phyloP scores from a whole-genome alignment of 1,284 basidiomycete species.

The Moniliophthora roreri region DNA sequence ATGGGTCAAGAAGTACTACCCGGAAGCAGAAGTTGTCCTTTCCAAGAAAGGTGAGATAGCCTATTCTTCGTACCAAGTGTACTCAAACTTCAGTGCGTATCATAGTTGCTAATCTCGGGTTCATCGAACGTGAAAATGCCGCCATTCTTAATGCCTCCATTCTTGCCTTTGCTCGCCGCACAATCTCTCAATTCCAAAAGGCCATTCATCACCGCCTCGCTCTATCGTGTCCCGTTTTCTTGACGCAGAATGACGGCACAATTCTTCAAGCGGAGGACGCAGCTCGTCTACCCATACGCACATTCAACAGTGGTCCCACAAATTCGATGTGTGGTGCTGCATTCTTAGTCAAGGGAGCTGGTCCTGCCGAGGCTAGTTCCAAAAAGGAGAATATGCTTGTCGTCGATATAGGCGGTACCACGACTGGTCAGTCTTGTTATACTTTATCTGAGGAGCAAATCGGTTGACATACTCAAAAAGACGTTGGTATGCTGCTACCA shows the following conservation, averaged over 20 bases:
- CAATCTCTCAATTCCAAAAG: slow-evolving; percentile 49
- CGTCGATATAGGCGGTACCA: slow-evolving; percentile 53
- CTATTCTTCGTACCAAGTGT: not conserved
- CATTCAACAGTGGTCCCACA: slow-evolving; percentile 63
- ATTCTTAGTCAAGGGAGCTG: slow-evolving; percentile 39
- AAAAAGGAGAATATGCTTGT: slow-evolving; percentile 45
- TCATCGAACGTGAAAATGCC: slow-evolving; percentile 64
- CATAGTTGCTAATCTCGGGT: slow-evolving; percentile 50
- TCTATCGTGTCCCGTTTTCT: slow-evolving; percentile 55
- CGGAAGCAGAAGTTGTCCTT: slow-evolving; percentile 34
- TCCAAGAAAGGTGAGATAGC: slow-evolving; percentile 27
- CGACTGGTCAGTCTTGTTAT: not conserved
- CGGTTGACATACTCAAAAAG: slow-evolving; percentile 7
- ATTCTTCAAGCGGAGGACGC: slow-evolving; percentile 50
- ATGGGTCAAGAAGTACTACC: slow-evolving; percentile 41
- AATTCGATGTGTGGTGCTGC: slow-evolving; percentile 68
- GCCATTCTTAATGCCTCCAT: slow-evolving; percentile 63
- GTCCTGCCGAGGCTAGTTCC: slow-evolving; percentile 26
- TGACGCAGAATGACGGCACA: slow-evolving; percentile 63
- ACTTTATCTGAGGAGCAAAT: slow-evolving; percentile 37
- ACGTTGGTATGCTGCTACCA: slow-evolving; percentile 33
- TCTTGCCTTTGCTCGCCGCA: slow-evolving; percentile 51
- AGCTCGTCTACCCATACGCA: slow-evolving; percentile 57
- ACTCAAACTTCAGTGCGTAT: not conserved
- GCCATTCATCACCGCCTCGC: slow-evolving; percentile 43